Conservation (phyloP, 2,329 filamentous ascomycete species). For the Leptoxyphium fumago region DNA sequence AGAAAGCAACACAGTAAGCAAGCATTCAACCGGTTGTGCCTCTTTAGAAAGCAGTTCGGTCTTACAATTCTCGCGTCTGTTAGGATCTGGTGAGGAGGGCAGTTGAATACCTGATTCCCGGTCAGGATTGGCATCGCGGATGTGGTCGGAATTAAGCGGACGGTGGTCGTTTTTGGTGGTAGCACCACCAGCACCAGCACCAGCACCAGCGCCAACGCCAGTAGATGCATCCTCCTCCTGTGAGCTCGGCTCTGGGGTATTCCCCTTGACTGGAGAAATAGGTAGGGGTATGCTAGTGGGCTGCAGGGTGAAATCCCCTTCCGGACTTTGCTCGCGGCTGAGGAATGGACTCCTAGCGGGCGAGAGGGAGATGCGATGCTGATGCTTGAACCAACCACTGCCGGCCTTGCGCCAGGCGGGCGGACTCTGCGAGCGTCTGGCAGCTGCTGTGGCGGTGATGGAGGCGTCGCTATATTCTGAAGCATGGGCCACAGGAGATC, state of each 20-base stretch:
- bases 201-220: conserved; percentile 5
- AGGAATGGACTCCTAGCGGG: conserved; percentile 33
- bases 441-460: conserved; percentile 19
- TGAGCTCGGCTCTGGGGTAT: conserved; percentile 19
- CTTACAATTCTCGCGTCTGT: too few relatives aligned
- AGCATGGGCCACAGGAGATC: conserved; percentile 17
- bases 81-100: conserved; percentile 1
- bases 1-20: not conserved
- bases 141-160: conserved; percentile 5
- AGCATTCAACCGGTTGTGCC: too few relatives aligned
- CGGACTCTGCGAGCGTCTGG: conserved; percentile 47
- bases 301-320: conserved; percentile 30
- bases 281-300: conserved; percentile 39
- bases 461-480: conserved; percentile 34
- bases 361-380: conserved; percentile 15
- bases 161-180: not conserved
- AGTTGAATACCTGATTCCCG: not conserved
- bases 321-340: conserved; percentile 44
- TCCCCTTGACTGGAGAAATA: conserved; percentile 33
- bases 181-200: conserved; percentile 3
- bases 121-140: conserved; percentile 2
- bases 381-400: conserved; percentile 42
- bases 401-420: conserved; percentile 48
- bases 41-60: too few relatives aligned
- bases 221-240: conserved; percentile 9